Evolutionary conservation across 148 eudicot genomes (phyloP).

Genomic region (Rhododendron simsii): DNA sequence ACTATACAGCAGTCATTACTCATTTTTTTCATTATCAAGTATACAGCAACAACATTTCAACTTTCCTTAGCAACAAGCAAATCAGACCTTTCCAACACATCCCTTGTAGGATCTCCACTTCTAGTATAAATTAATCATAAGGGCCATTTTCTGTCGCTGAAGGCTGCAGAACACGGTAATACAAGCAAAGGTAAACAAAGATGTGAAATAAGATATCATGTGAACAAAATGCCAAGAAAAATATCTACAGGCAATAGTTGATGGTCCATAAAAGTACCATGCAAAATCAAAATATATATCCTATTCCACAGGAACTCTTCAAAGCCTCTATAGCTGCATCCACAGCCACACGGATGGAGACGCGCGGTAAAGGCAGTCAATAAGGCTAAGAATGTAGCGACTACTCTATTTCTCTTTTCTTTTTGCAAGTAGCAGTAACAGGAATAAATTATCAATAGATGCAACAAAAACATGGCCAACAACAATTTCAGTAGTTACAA

Average conservation of each 20-base stretch:
- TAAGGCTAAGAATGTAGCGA: background rate
- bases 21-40: background rate
- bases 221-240: background rate
- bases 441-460: background rate
- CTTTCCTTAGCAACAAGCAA: background rate
- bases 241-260: background rate
- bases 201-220: background rate
- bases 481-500: background rate
- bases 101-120: slow-evolving; percentile 97
- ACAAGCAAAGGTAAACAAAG: background rate
- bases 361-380: background rate
- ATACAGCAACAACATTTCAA: background rate
- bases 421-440: background rate
- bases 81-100: slow-evolving; percentile 68
- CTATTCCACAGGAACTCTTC: background rate
- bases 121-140: slow-evolving; percentile 95
- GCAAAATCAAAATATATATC: background rate
- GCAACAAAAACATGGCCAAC: background rate
- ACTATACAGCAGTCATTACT: background rate
- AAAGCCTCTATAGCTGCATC: background rate
- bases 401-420: background rate
- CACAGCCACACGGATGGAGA: background rate
- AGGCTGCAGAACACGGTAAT: slow-evolving; percentile 43
- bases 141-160: slow-evolving; percentile 73
- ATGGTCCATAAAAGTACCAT: slow-evolving; percentile 2